Percentiles rank a stretch among this genome's conserved stretches.
These are phyloP conservation scores for Opeltia flavorubescens DNA, from an alignment of 495 filamentous ascomycete genomes.

Conservation along the genomic window DNA sequence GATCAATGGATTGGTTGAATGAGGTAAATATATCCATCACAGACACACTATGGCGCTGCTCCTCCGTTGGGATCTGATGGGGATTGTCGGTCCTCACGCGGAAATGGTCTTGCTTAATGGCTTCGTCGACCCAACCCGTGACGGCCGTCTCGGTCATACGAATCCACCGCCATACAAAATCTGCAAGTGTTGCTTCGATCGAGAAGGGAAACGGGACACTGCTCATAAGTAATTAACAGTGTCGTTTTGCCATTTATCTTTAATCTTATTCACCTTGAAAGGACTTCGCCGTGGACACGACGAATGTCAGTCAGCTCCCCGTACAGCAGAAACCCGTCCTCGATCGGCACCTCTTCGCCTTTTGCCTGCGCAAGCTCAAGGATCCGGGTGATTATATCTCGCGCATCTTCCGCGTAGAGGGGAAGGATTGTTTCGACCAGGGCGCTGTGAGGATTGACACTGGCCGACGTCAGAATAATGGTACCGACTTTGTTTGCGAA, in stretches of 20 bases:
- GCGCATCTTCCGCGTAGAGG: slow-evolving; percentile 74
- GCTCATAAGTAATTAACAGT: too few species aligned
- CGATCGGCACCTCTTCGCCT: slow-evolving; percentile 63
- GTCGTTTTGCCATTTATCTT: too few species aligned
- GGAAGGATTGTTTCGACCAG: slow-evolving; percentile 76
- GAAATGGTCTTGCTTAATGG: slow-evolving; percentile 79
- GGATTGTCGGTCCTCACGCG: slow-evolving; percentile 46
- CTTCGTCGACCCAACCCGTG: slow-evolving; percentile 73
- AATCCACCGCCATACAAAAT: slow-evolving; percentile 95
- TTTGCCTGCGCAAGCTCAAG: slow-evolving; percentile 51
- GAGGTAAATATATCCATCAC: slow-evolving; percentile 88
- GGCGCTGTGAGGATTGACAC: slow-evolving; percentile 65
- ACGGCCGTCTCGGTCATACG: slow-evolving; percentile 63
- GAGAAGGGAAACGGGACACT: slow-evolving; percentile 60
- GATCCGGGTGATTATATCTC: slow-evolving; percentile 68
- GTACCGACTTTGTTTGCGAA: not conserved
- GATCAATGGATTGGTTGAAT: slow-evolving; percentile 81
- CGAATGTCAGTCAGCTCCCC: slow-evolving; percentile 72
- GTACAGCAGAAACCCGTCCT: slow-evolving; percentile 92
- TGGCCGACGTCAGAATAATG: slow-evolving; percentile 6
- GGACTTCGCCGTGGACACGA: slow-evolving; percentile 54
- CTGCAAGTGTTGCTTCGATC: slow-evolving; percentile 70
- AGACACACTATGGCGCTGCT: slow-evolving; percentile 81
- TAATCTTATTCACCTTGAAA: slow-evolving; percentile 41
- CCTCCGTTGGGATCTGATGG: slow-evolving; percentile 52